These are phyloP conservation scores for Tieghemostelium lacteum DNA, from an alignment of 78 protist species.

Conservation along the genomic window DNA sequence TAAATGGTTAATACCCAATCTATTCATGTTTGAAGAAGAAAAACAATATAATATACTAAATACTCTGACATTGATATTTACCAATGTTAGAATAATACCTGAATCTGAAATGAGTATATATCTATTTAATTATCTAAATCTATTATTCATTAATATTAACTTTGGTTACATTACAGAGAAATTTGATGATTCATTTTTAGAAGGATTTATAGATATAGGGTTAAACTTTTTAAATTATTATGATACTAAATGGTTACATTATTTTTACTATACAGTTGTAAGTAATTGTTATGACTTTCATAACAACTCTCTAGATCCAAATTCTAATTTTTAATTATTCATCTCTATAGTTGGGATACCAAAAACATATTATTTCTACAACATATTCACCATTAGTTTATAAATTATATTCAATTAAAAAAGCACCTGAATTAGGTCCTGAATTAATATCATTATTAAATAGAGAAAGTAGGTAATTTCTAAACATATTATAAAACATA, in stretches of 20 bases:
- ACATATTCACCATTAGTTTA: constrained; percentile 31
- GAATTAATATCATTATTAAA: constrained; percentile 56
- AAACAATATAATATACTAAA: neutral
- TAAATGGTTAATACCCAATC: constrained; percentile 67
- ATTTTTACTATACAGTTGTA: constrained; percentile 54
- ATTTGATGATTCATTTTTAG: constrained; percentile 44
- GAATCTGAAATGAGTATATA: constrained; percentile 12
- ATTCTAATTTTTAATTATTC: neutral
- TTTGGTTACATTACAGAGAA: no score
- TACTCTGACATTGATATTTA: neutral
- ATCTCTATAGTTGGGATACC: constrained; percentile 33
- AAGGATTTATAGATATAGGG: constrained; percentile 17
- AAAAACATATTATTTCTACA: constrained; percentile 14
- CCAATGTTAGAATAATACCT: constrained; percentile 17
- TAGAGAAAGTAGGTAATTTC: constrained; percentile 21
- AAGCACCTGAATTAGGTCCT: constrained; percentile 69
- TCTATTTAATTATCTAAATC: no score
- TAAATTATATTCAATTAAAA: constrained; percentile 32
- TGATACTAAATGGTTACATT: constrained; percentile 26
- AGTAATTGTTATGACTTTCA: neutral
- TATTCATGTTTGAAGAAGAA: constrained; percentile 39
- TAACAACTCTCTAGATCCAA: neutral
- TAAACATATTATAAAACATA: no score
- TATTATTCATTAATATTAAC: no score
- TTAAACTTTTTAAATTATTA: constrained; percentile 38